Percentiles rank a stretch among this genome's conserved stretches.
phyloP scores from a whole-genome alignment of 768 basidiomycete genomes.

The Gymnopilus junonius region DNA sequence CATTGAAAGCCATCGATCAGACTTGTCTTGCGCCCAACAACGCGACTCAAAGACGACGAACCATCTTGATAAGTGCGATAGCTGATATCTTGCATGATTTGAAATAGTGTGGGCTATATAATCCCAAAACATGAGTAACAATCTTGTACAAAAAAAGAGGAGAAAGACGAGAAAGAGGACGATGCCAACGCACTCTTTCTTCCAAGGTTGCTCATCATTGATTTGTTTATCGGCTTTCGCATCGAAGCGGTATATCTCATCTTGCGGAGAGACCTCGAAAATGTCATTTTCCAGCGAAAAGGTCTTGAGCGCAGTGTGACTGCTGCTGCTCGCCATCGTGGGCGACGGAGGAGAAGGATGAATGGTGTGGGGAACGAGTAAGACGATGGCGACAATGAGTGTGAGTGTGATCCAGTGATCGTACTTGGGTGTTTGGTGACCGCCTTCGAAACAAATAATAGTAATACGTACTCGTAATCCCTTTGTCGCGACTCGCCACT shows the following conservation, averaged over 20 bases:
- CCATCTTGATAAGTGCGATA: slow-evolving; percentile 95
- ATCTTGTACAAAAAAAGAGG: not conserved
- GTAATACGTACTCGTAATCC: no score
- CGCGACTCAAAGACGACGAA: slow-evolving; percentile 28
- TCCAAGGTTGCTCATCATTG: slow-evolving; percentile 80
- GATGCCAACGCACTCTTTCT: slow-evolving; percentile 69
- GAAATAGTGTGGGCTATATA: slow-evolving; percentile 73
- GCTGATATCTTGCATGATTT: slow-evolving; percentile 95
- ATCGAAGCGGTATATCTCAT: slow-evolving; percentile 82
- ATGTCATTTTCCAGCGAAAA: slow-evolving; percentile 78
- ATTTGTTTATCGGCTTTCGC: slow-evolving; percentile 67
- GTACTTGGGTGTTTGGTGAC: not conserved
- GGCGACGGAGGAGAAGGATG: not conserved
- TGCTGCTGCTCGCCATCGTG: slow-evolving; percentile 23
- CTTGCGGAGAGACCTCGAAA: slow-evolving; percentile 70
- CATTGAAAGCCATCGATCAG: slow-evolving; percentile 15
- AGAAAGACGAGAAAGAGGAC: not conserved
- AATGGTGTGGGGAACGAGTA: not conserved
- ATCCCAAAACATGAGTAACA: not conserved
- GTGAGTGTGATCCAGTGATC: not conserved
- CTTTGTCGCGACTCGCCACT: no score
- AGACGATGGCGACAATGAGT: not conserved
- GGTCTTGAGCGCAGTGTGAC: slow-evolving; percentile 69
- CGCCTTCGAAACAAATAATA: no score
- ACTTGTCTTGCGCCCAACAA: not conserved